Conservation (phyloP, 805 yeast species). For the Yamadazyma tumulicola region DNA sequence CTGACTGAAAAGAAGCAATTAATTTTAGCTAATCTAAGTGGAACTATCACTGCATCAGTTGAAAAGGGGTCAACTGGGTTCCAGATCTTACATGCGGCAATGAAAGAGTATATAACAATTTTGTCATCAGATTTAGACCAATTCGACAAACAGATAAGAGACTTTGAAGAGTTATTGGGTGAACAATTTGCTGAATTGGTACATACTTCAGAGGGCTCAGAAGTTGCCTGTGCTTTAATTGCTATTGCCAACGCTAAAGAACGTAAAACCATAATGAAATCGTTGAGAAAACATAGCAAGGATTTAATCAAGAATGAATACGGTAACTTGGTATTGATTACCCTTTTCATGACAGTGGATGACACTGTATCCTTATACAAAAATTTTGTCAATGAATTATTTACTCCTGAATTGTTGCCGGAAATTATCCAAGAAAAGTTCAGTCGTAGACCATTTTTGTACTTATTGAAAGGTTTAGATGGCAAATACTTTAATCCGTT, state of each 20-base stretch:
- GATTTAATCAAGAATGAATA: constrained; percentile 78
- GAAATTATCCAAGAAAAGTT: constrained; percentile 65
- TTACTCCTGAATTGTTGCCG: constrained; percentile 45
- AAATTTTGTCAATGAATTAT: constrained; percentile 60
- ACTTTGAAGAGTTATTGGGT: constrained; percentile 73
- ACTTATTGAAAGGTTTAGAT: constrained; percentile 72
- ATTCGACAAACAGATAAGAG: constrained; percentile 60
- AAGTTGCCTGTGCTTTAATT: constrained; percentile 78
- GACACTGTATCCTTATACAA: constrained; percentile 84
- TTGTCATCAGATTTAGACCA: constrained; percentile 50
- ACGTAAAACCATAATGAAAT: constrained; percentile 71
- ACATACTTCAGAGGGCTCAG: constrained; percentile 92
- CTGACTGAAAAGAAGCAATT: constrained; percentile 75
- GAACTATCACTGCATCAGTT: constrained; percentile 85
- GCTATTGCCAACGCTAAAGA: constrained; percentile 89
- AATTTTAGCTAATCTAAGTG: constrained; percentile 69
- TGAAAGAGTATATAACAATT: constrained; percentile 80
- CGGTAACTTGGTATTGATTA: constrained; percentile 78
- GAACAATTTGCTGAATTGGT: constrained; percentile 94
- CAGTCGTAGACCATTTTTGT: constrained; percentile 86
- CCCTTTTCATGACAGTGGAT: constrained; percentile 82
- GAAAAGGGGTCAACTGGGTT: constrained; percentile 96
- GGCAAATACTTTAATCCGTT: constrained; percentile 78
- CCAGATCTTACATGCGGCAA: constrained; percentile 92
- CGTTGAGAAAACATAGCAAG: constrained; percentile 71